Base-by-base conservation (phyloP, 2,329 filamentous ascomycete genomes). In the Ustilaginoidea virens region DNA sequence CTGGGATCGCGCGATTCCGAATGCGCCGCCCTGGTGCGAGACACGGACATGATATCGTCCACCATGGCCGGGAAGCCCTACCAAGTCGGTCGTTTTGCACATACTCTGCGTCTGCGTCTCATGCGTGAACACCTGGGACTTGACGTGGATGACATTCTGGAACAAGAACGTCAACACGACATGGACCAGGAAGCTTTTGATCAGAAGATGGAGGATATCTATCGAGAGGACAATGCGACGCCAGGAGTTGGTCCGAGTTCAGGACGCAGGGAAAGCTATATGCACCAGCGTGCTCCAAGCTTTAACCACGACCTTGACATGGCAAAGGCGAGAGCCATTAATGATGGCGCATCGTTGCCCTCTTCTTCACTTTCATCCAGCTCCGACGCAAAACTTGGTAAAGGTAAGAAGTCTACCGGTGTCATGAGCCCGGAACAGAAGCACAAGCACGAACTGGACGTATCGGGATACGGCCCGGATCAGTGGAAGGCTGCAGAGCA, bases 101-200 rank as follows among this genome's bases (percentile, higher is more conserved):
- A 96, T 49, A 90, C 83, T 0, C 67, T 98, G 29, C 82, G 90
- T 17, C 75, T 94, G 60, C 79, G 90, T 16, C 63, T 96, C 27
- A 96, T 96, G 90, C 72, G 87, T 37, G 90, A 98, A 53, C 90
- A 98, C 57, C 63, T 98, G 17, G 90, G 90, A n/a, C 61, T 96
- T 22, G 86, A 96, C 46, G 83, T 93, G 4, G 90, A 98, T 49
- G 80, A 82, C 44, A 76, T 94, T 34, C 72, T 81, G 45, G 82
- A 90, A 45, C 73, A 87, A 36, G 76, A 85, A 39, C 66, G 77
- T 28, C 66, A 71, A 39, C 69, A 70, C 17, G 76, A 85, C 42
- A 51, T 72, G 27, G 74, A 78, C 40, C 58, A 63, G 10, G 63
- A 64, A 28, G 54, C 52, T 4, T 74, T 67, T 38, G 63, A 69